Base-by-base conservation (phyloP, 2,329 filamentous ascomycete species). In the Claviceps monticola region DNA sequence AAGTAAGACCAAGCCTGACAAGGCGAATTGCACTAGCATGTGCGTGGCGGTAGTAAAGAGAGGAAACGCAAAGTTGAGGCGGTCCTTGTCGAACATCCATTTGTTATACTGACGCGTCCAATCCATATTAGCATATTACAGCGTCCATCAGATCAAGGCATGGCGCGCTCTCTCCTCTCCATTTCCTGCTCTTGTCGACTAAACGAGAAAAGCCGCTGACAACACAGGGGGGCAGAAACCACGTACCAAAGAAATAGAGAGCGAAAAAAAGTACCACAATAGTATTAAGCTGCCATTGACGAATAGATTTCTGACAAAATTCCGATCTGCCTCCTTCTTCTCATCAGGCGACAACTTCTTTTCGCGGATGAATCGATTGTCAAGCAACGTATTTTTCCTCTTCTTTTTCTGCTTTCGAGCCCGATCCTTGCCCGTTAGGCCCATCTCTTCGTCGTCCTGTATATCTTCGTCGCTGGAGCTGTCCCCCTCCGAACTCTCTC, bases 1-100 rank as follows among this genome's bases (percentile, higher is more conserved):
- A 65, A 83, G 91, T 50, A 98, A 78, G 29, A 96, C 84, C 44
- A 86, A 67, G 17, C 78, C 82, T 8, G 93, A 78, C 43, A 97
- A 79, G 16, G 75, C 68, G 68, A 97, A 97, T 65, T 98, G 93
- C 48, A 98, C 89, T 21, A 90, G 72, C 90, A 97, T 97, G 71
- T 98, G 93, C 66, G 93, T 74, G 57, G 88, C 87, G 3, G 93
- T 98, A 11, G 90, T 95, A 68, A 97, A 97, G 48, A 98, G 78
- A 41, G 93, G 93, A 62, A 93, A 97, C 49, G 87, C 83, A 66
- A 98, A 98, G 68, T 96, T 84, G 59, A 94, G 79, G 58, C 85
- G 81, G 58, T 84, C 78, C 55, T 84, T 78, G 62, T 87, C 86
- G 70, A 98, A 97, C 91, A 98, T 97, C 93, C 93, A 97, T 72